Base-by-base conservation (phyloP, 495 filamentous ascomycete species). In the Tuber microsphaerosporum region DNA sequence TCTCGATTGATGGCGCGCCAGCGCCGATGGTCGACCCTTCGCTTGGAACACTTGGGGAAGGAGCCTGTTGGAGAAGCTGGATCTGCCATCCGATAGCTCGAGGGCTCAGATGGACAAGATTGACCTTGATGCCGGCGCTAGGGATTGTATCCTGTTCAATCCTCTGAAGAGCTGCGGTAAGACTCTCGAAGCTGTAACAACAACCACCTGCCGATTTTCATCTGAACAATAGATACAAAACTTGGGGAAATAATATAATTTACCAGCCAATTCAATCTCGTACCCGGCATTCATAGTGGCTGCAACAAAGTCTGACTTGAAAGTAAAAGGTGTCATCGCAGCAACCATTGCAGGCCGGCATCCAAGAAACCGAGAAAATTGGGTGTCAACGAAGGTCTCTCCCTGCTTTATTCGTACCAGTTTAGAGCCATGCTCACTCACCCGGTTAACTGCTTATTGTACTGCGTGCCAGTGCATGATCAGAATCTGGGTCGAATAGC, bases 31-130 rank as follows among this genome's bases (percentile, higher is more conserved):
- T 95, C 51, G 98, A 87, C 81, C 95, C 95, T 80, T 98, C 93
- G 75, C 98, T 93, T 6, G 95, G 95, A 46, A 96, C 90, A 77
- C 94, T 94, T 74, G 97, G 92, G 20, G 92, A 88, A 70, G 94
- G 89, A 65, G 98, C 87, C 75, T 91, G 89, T 70, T 89, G 92
- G 76, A 99, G 89, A 42, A 99, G 86, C 69, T 94, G 94, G 70
- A 98, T 96, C 84, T 98, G 95, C 95, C 95, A 99, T 42, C 86
- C 92, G 94, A 99, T 98, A 44, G 94, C 93, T 72, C 92, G 89
- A 20, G 95, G 95, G 82, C 94, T 96, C 82, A 97, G 94, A 81
- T 99, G 98, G 82, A 99, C 98, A 74, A 99, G 83, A 83, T 99
- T 99, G 80, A 97, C 86, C 9, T 90, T 93, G 83, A 99, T 97